Evolutionary conservation across 164 flowering plant species (phyloP).

Genomic region (Macadamia tetraphylla): DNA sequence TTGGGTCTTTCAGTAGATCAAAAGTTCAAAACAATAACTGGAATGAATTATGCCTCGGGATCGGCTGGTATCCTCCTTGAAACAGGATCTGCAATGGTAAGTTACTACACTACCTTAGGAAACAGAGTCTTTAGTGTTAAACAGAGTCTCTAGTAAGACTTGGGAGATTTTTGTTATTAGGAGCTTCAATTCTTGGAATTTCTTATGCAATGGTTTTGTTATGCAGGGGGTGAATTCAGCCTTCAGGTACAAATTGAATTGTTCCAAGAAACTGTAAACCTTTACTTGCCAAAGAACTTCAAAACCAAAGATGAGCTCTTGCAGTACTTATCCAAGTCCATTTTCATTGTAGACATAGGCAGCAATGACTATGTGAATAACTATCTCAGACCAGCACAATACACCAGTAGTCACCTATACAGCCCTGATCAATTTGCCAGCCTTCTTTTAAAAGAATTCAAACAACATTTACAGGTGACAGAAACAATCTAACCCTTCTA

Average conservation of each 20-base stretch:
- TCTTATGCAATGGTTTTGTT: no score
- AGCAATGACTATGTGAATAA: constrained; percentile 16
- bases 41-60: background rate
- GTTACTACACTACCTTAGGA: background rate
- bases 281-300: constrained; percentile 6
- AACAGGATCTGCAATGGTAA: background rate
- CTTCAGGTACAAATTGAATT: constrained; percentile 7
- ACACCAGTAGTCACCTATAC: background rate
- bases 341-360: constrained; percentile 3
- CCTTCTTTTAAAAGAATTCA: background rate
- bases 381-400: constrained; percentile 3
- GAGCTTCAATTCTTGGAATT: no score
- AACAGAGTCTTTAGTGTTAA: no score
- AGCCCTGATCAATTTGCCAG: constrained; percentile 4
- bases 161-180: no score
- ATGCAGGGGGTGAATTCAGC: constrained; percentile 7
- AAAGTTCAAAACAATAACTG: background rate
- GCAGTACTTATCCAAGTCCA: constrained; percentile 12
- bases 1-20: background rate
- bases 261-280: constrained; percentile 3
- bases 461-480: no score
- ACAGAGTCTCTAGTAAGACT: no score
- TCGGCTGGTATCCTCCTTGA: background rate
- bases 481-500: no score
- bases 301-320: background rate